These are phyloP conservation scores for Dictyostelium purpureum DNA, from an alignment of 78 protist species.

Conservation along the genomic window DNA sequence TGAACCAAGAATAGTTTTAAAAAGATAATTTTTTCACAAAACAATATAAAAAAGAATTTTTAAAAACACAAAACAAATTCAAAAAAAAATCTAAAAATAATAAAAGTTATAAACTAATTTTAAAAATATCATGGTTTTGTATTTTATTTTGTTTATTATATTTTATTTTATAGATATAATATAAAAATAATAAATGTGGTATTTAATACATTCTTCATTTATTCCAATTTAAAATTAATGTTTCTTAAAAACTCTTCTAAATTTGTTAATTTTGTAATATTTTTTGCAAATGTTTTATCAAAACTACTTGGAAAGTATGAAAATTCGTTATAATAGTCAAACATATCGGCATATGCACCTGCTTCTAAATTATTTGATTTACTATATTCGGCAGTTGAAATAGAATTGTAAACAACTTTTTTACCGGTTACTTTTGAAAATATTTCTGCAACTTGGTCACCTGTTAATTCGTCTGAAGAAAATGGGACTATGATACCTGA, in stretches of 20 bases:
- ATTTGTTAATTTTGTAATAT: not conserved
- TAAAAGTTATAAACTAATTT: no score
- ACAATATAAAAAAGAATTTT: no score
- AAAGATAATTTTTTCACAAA: no score
- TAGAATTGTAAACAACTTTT: not conserved
- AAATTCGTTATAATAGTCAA: not conserved
- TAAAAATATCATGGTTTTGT: no score
- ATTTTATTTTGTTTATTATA: no score
- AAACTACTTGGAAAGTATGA: not conserved
- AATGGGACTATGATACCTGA: not conserved
- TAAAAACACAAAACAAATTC: no score
- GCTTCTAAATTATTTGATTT: not conserved
- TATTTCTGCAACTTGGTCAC: not conserved
- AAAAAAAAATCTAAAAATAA: no score
- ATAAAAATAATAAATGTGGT: no score
- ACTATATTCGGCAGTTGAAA: not conserved
- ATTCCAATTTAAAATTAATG: not conserved
- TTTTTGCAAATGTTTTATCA: not conserved
- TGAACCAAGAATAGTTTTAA: no score
- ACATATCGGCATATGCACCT: not conserved
- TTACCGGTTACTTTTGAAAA: not conserved
- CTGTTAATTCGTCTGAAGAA: not conserved
- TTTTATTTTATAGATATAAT: no score
- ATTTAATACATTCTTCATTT: not conserved
- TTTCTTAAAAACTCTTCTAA: not conserved